Evolutionary conservation across 495 filamentous ascomycete species (phyloP).

Genomic region (Podospora conica): DNA sequence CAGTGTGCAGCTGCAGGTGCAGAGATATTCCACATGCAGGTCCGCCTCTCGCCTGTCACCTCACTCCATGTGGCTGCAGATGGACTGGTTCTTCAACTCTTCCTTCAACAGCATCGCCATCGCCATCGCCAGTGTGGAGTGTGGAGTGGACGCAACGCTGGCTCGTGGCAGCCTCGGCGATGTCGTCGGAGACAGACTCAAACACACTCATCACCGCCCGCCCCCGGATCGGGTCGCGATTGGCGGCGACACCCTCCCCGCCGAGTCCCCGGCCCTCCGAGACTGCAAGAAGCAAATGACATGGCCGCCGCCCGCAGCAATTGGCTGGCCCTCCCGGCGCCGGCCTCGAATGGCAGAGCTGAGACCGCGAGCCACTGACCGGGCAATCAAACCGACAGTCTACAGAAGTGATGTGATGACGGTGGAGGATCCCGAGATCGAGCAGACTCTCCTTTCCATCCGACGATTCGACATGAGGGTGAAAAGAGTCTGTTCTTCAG

Average conservation of each 20-base stretch:
- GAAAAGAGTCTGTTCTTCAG: not conserved
- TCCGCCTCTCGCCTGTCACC: slow-evolving; percentile 8
- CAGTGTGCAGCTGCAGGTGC: slow-evolving; percentile 13
- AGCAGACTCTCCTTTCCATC: not conserved
- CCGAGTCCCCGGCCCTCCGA: too few relatives aligned
- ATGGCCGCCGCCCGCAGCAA: slow-evolving; percentile 11
- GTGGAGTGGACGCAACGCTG: slow-evolving; percentile 2
- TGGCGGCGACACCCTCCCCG: not conserved
- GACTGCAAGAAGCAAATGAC: slow-evolving; percentile 10
- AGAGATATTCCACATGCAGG: slow-evolving; percentile 14
- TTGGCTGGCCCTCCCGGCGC: slow-evolving; percentile 1
- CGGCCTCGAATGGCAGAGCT: slow-evolving; percentile 14
- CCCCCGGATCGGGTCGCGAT: not conserved
- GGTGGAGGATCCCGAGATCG: not conserved
- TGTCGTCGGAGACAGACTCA: not conserved
- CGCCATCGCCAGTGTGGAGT: too few relatives aligned
- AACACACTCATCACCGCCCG: not conserved
- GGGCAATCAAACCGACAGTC: slow-evolving; percentile 4
- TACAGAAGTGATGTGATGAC: not conserved
- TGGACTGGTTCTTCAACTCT: not conserved
- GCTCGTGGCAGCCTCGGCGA: slow-evolving; percentile 6
- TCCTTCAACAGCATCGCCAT: too few relatives aligned
- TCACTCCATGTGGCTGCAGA: slow-evolving; percentile 3
- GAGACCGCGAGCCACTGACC: slow-evolving; percentile 7
- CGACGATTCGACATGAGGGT: slow-evolving; percentile 1